Evolutionary conservation across 2,329 filamentous ascomycete genomes (phyloP).

Genomic region (Aspergillus japonicus): DNA sequence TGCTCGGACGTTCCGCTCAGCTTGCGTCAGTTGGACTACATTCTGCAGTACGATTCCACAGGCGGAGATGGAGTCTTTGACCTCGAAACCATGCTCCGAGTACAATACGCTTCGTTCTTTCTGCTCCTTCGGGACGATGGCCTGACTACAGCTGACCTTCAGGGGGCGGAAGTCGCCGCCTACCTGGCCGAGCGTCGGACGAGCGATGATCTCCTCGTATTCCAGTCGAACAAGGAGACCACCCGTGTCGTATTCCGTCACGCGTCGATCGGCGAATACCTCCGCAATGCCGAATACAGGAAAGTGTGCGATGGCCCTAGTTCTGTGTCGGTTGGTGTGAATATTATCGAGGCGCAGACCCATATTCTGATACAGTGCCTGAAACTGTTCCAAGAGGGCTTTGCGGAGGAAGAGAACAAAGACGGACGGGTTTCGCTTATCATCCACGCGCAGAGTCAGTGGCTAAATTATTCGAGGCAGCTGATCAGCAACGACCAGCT

Average conservation of each 20-base stretch:
- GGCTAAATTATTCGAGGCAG: neutral
- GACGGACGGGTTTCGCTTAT: neutral
- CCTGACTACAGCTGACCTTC: neutral
- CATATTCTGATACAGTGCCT: neutral
- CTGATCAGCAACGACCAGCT: neutral
- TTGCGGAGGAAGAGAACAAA: neutral
- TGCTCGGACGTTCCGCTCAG: neutral
- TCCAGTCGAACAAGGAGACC: slow-evolving; percentile 20
- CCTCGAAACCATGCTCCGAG: neutral
- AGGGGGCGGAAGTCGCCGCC: neutral
- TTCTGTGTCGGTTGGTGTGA: slow-evolving; percentile 17
- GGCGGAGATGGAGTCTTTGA: neutral
- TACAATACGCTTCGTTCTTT: slow-evolving; percentile 1
- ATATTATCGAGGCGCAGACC: slow-evolving; percentile 1
- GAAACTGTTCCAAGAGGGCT: neutral
- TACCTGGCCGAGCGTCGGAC: neutral
- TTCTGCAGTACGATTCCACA: neutral
- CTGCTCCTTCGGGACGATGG: neutral
- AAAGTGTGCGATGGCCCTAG: slow-evolving; percentile 17
- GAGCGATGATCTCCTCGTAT: neutral
- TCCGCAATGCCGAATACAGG: slow-evolving; percentile 13
- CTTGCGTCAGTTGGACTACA: neutral
- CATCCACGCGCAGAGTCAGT: neutral
- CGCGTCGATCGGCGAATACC: slow-evolving; percentile 27
- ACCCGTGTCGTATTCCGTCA: slow-evolving; percentile 24